Evolutionary conservation across 352 stramenopile genomes (phyloP), one percentile per base, ranked within the genome.

Genomic region (Phytophthora pluvialis): DNA sequence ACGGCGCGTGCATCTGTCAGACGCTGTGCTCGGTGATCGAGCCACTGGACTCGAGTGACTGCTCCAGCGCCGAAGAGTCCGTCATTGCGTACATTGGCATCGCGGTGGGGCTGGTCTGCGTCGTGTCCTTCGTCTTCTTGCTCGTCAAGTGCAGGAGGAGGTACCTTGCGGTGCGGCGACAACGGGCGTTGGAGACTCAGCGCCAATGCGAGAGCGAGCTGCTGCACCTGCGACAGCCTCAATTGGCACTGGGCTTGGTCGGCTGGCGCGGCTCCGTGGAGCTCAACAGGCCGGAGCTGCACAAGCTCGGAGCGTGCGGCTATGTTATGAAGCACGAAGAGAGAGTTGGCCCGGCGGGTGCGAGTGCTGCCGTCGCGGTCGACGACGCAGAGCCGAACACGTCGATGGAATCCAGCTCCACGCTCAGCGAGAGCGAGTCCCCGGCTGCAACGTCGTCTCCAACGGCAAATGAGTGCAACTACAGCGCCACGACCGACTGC

Each of bases 1-100:
- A 71, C 33, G 33, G 45, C n/a, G 29, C 21, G 8, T 83, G 75
- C 62, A 72, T 75, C 45, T 83, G 75, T 25, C 63, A 32, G 39
- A 76, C 67, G 21, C 28, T 83, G n/a, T 80, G 75, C 53, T 66
- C 61, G 8, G 43, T 67, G n/a, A 61, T 70, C 3, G 12, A 65
- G 63, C 51, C 59, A 3, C 18, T 45, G 10, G 51, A 32, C 7
- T 33, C 36, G 15, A 55, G 29, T 5, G 33, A 40, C 7, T 57
- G 53, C 32, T 50, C 43, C 21, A 47, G 26, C 15, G 31, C 45
- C 15, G 36, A 56, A 18, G n/a, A 36, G 2, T 51, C 60, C 28
- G 43, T 39, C 21, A 59, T 50, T 9, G 11, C 70, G 13, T 80
- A 64, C 47, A 28, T 77, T 6, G 53, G 65, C 36, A 60, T 75